Percentiles rank a stretch among this genome's conserved stretches.
Conservation (phyloP, 805 yeast genomes). For the Ogataea angusta region DNA sequence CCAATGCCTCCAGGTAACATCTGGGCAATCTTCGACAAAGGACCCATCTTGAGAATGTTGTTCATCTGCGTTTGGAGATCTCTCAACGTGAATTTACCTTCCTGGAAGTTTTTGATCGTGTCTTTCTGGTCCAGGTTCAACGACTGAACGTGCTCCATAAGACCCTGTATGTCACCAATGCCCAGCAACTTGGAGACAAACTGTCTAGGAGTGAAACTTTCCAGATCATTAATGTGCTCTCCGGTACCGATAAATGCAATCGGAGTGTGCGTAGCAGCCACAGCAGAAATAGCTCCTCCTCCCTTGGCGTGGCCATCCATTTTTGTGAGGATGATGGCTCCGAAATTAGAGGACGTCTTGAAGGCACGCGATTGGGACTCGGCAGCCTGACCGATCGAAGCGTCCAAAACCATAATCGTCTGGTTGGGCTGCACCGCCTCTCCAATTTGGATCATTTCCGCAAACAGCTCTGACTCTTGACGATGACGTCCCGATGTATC, state of each 20-base stretch:
- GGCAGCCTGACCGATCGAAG: constrained; percentile 98
- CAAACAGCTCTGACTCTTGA: constrained; percentile 87
- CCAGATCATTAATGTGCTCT: constrained; percentile 92
- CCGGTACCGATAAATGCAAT: constrained; percentile 97
- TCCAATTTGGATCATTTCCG: constrained; percentile 92
- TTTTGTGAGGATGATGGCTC: constrained; percentile 91
- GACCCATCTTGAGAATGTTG: constrained; percentile 95
- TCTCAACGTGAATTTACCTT: constrained; percentile 88
- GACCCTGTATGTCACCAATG: constrained; percentile 91
- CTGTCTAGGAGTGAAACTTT: constrained; percentile 83
- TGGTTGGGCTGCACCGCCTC: constrained; percentile 89
- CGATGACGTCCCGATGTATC: constrained; percentile 98
- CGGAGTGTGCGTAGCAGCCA: constrained; percentile 95
- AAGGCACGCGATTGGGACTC: constrained; percentile 92
- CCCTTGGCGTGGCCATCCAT: constrained; percentile 99
- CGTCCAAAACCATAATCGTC: constrained; percentile 96
- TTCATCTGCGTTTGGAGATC: constrained; percentile 95
- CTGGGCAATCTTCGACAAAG: constrained; percentile 85
- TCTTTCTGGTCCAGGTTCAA: constrained; percentile 86
- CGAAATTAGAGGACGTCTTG: constrained; percentile 89
- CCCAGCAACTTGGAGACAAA: constrained; percentile 91
- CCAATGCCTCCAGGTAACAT: constrained; percentile 94
- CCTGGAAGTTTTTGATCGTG: constrained; percentile 86
- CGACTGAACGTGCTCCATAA: constrained; percentile 90
- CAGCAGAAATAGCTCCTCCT: constrained; percentile 99